Base-by-base conservation (phyloP, 1,284 basidiomycete genomes). In the Sanghuangporus baumii region DNA sequence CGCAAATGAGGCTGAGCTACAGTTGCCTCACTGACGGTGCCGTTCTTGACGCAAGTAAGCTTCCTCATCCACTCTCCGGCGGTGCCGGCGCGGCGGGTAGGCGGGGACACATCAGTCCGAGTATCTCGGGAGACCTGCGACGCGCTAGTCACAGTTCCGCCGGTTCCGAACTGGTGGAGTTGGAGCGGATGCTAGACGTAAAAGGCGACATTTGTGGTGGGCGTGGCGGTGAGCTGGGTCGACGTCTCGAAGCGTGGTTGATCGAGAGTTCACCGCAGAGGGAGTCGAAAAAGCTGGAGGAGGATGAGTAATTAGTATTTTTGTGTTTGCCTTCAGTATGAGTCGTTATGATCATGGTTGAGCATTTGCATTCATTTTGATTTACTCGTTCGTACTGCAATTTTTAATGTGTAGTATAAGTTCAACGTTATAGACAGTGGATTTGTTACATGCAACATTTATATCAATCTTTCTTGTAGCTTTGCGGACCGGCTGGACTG, bases 131-230 rank as follows among this genome's bases (percentile, higher is more conserved):
- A 31, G 37, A 47, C 31, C 40, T 60, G 48, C 74, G n/a, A 69
- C 69, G 4, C 72, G 65, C 75, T 73, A 81, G 20, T 77, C 80
- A 46, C 69, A 73, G 63, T 77, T 60, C 60, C 23, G 56, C 56
- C 12, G 63, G 47, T 4, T 80, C 79, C 65, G 87, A 88, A 72
- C 79, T 74, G 67, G 9, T 46, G 43, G 79, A 78, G 70, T 69
- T 78, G 71, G 87, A 89, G 73, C 82, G 85, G 74, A 81, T 84
- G 76, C 73, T 91, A 69, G 80, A 84, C 63, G 82, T 78, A 55
- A 85, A 82, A 18, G 88, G 88, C 0, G 89, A 90, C 71, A 81
- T 86, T 23, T 90, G 88, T 70, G 88, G 88, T 50, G 88, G 89
- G 37, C 79, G 86, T 5, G 88, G 88, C 0, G 89, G 88, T 4